phyloP scores from a whole-genome alignment of 768 basidiomycete species.

The Lactarius deliciosus region DNA sequence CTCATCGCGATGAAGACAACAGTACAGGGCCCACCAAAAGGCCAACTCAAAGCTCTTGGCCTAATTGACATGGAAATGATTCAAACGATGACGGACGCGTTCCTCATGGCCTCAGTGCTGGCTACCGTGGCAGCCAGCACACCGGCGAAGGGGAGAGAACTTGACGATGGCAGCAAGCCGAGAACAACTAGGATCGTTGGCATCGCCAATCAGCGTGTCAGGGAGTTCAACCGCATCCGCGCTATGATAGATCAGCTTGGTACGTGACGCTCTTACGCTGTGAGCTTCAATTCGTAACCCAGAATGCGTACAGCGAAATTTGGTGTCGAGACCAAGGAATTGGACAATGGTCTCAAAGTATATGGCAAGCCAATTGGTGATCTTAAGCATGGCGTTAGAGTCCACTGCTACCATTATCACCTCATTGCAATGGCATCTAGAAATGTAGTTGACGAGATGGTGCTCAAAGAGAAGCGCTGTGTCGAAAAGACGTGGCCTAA shows the following conservation, averaged over 20 bases:
- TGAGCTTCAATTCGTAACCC: not conserved
- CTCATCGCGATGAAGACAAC: slow-evolving; percentile 81
- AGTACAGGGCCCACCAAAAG: slow-evolving; percentile 84
- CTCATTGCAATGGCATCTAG: slow-evolving; percentile 99
- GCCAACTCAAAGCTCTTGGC: slow-evolving; percentile 78
- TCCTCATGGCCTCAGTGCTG: slow-evolving; percentile 90
- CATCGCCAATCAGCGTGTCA: slow-evolving; percentile 97
- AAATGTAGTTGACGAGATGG: slow-evolving; percentile 65
- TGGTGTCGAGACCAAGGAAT: slow-evolving; percentile 87
- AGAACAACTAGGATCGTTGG: slow-evolving; percentile 82
- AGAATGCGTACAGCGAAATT: slow-evolving; percentile 69
- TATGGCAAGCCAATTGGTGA: slow-evolving; percentile 68
- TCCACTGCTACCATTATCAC: slow-evolving; percentile 98
- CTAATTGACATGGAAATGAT: slow-evolving; percentile 79
- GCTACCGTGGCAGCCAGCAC: slow-evolving; percentile 71
- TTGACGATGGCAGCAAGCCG: slow-evolving; percentile 35
- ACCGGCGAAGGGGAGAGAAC: slow-evolving; percentile 49
- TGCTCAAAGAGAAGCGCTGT: slow-evolving; percentile 94
- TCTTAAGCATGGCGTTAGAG: slow-evolving; percentile 65
- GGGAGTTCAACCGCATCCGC: slow-evolving; percentile 95
- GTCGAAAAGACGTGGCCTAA: slow-evolving; percentile 99
- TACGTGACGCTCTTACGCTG: slow-evolving; percentile 38
- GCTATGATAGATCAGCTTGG: slow-evolving; percentile 97
- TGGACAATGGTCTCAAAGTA: slow-evolving; percentile 90
- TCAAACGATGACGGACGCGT: slow-evolving; percentile 96